Base-by-base conservation (phyloP, 805 yeast genomes). In the Ogataea nitratoaversa region DNA sequence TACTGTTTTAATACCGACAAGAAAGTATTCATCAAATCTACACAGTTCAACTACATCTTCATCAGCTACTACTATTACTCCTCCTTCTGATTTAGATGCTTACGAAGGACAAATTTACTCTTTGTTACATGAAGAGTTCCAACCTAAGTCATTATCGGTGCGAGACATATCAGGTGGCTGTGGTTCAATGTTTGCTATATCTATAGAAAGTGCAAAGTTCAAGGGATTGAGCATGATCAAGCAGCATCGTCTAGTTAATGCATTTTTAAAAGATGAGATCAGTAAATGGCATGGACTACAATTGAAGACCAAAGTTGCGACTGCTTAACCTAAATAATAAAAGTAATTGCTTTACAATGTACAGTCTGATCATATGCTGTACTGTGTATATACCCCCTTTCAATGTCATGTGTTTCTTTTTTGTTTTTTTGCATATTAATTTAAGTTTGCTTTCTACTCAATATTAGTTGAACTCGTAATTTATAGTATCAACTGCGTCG, bases 151-250 rank as follows among this genome's bases (percentile, higher is more conserved):
- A 27, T 65, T 90, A 34, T 70, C 72, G 20, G 97, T 91, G 6
- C 69, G 72, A 48, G 98, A 91, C 58, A 79, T 91, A 8, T 82
- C 93, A 20, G 98, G 91, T 16, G 99, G 99, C 1, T 93, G 99
- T 65, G 99, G 99, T 1, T 89, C 97, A 6, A 93, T 93, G 99
- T 93, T 88, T 65, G 88, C 95, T 35, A 91, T 93, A 37, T 67
- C 72, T 43, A 76, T 93, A 14, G 84, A 80, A 34, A 80, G 93
- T 39, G 71, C 69, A 2, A 67, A 77, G 54, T 93, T 93, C 65
- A 78, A 84, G 51, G 95, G 95, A 0, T 57, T 86, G 32, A 68
- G 86, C 1, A 87, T 87, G 80, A 72, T 93, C 49, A 90, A 89
- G 57, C 99, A 93, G 61, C 99, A 93, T 56, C 74, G 96, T 44